A percentile compares a stretch with the other conserved stretches of the same genome.
These are phyloP conservation scores for Coprinopsis strossmayeri DNA, from an alignment of 768 basidiomycete species.

Conservation along the genomic window DNA sequence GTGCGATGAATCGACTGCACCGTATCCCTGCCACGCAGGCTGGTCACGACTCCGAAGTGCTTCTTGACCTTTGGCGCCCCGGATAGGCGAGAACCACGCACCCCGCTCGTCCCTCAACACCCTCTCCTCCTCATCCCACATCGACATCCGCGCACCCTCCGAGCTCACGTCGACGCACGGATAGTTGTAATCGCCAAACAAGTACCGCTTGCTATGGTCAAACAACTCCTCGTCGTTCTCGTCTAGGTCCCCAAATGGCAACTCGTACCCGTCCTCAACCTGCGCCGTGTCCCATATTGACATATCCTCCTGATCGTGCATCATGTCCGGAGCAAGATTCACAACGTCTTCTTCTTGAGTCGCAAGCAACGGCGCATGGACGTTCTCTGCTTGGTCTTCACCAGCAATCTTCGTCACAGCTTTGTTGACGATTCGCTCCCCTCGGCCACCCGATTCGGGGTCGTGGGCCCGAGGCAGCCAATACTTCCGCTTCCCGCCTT, in stretches of 20 bases:
- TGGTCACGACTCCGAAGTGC: constrained; percentile 30
- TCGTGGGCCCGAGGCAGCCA: constrained; percentile 77
- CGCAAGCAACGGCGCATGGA: constrained; percentile 69
- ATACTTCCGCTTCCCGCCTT: constrained; percentile 90
- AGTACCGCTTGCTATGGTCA: constrained; percentile 64
- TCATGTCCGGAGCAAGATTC: constrained; percentile 54
- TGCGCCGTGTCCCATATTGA: constrained; percentile 30
- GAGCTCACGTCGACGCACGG: constrained; percentile 85
- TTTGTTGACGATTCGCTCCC: constrained; percentile 35
- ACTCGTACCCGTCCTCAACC: constrained; percentile 40
- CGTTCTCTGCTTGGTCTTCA: constrained; percentile 42
- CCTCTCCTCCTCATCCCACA: constrained; percentile 85
- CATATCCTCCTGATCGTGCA: constrained; percentile 30
- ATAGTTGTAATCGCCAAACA: constrained; percentile 90
- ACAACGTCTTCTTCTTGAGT: constrained; percentile 58
- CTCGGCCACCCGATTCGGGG: constrained; percentile 28
- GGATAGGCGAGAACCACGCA: constrained; percentile 62
- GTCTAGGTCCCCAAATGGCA: constrained; percentile 66
- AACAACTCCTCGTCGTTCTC: constrained; percentile 74
- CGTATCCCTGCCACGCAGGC: constrained; percentile 51
- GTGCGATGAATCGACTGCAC: constrained; percentile 32
- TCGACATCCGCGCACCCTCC: constrained; percentile 54
- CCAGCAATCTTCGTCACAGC: constrained; percentile 36
- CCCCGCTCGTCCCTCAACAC: constrained; percentile 70
- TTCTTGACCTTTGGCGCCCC: constrained; percentile 37